Evolutionary conservation across 345 rosid species (phyloP).

Genomic region (Lenwebbia sp.): DNA sequence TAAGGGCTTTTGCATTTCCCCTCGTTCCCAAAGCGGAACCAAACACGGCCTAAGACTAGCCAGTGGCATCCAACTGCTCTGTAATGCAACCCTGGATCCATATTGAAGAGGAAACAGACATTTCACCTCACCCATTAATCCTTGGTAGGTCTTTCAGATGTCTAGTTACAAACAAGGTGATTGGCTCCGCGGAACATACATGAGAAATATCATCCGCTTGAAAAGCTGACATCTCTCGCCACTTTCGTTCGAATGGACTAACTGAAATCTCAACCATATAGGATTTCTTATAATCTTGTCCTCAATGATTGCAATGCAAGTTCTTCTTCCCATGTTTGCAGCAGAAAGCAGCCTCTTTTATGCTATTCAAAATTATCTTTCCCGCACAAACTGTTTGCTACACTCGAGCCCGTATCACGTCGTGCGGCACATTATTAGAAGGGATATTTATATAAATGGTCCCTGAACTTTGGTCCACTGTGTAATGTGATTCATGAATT

Average conservation of each 20-base stretch:
- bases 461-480: too few relatives aligned
- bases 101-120: not conserved
- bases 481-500: too few relatives aligned
- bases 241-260: not conserved
- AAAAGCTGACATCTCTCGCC: not conserved
- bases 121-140: not conserved
- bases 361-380: not conserved
- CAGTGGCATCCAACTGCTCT: not conserved
- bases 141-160: not conserved
- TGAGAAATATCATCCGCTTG: not conserved
- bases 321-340: not conserved
- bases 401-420: not conserved
- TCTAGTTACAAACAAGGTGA: not conserved
- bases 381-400: not conserved
- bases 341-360: not conserved
- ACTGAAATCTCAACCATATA: not conserved
- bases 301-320: not conserved
- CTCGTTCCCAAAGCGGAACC: too few relatives aligned
- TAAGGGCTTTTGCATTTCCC: too few relatives aligned
- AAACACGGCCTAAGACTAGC: not conserved
- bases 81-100: not conserved
- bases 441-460: too few relatives aligned
- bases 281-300: not conserved
- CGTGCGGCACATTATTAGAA: not conserved
- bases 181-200: not conserved